A percentile compares a stretch with the other conserved stretches of the same genome.
Evolutionary conservation across 345 rosid genomes (phyloP).

Genomic region (Acer saccharum): DNA sequence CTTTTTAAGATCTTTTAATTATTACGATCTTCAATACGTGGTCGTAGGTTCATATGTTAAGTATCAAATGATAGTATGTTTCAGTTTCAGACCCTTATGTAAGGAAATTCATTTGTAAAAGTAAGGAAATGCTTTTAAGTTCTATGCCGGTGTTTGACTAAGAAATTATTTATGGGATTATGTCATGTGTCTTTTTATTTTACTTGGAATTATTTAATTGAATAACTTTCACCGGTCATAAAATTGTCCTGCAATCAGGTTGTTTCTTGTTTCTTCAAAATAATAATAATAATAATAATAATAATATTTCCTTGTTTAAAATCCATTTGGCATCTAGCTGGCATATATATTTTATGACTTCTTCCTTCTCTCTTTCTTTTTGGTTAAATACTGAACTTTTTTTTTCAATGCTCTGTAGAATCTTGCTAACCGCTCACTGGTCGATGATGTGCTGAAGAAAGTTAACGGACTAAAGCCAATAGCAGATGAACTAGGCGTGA

Average conservation of each 20-base stretch:
- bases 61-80: neutral
- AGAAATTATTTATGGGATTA: neutral
- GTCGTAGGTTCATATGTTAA: neutral
- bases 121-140: neutral
- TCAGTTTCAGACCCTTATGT: neutral
- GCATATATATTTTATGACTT: neutral
- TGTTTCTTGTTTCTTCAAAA: neutral
- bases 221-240: neutral
- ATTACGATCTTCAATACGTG: neutral
- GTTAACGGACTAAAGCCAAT: constrained; percentile 92
- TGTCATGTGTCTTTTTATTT: neutral
- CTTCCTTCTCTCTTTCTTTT: constrained; percentile 8
- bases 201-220: neutral
- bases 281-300: too few relatives aligned
- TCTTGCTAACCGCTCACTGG: constrained; percentile 87
- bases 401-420: constrained; percentile 45
- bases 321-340: neutral
- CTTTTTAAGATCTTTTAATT: neutral
- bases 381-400: constrained; percentile 8
- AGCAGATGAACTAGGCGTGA: constrained; percentile 96
- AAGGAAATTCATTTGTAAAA: neutral
- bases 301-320: too few relatives aligned
- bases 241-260: neutral
- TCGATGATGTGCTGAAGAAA: constrained; percentile 91
- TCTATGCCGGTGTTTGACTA: neutral